Percentiles rank a stretch among this genome's conserved stretches.
Evolutionary conservation across 768 basidiomycete genomes (phyloP).

Genomic region (Trichaptum fuscoviolaceum): DNA sequence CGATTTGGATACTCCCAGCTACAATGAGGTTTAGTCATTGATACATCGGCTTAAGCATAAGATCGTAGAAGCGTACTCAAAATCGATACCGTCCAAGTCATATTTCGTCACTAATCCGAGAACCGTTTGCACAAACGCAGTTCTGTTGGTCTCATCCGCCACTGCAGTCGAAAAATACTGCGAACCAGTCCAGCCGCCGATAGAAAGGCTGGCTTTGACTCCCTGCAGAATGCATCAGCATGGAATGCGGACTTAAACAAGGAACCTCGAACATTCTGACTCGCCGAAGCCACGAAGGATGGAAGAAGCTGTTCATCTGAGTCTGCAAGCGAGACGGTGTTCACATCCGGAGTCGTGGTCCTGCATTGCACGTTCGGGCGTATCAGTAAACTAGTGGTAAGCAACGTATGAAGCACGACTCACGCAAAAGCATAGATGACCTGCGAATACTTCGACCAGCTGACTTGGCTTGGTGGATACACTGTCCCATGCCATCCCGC

Average conservation of each 20-base stretch:
- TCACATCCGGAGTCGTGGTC: constrained; percentile 27
- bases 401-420: constrained; percentile 15
- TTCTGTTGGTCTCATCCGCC: constrained; percentile 49
- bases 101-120: constrained; percentile 43
- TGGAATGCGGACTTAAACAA: background rate
- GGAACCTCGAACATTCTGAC: constrained; percentile 25
- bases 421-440: constrained; percentile 67
- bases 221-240: constrained; percentile 27
- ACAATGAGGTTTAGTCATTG: constrained; percentile 5
- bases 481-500: constrained; percentile 58
- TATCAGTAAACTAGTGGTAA: constrained; percentile 1
- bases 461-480: constrained; percentile 49
- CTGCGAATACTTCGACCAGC: constrained; percentile 64
- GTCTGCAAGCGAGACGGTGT: constrained; percentile 25
- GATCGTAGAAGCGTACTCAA: constrained; percentile 24
- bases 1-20: constrained; percentile 86
- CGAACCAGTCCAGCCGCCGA: constrained; percentile 72
- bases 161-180: constrained; percentile 58
- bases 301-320: constrained; percentile 49
- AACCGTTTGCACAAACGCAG: constrained; percentile 60
- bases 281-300: constrained; percentile 47
- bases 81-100: constrained; percentile 52
- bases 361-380: constrained; percentile 17
- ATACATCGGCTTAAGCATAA: constrained; percentile 23
- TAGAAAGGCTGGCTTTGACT: constrained; percentile 50